Base-by-base conservation (phyloP, 495 filamentous ascomycete genomes). In the Hyaloscypha variabilis region DNA sequence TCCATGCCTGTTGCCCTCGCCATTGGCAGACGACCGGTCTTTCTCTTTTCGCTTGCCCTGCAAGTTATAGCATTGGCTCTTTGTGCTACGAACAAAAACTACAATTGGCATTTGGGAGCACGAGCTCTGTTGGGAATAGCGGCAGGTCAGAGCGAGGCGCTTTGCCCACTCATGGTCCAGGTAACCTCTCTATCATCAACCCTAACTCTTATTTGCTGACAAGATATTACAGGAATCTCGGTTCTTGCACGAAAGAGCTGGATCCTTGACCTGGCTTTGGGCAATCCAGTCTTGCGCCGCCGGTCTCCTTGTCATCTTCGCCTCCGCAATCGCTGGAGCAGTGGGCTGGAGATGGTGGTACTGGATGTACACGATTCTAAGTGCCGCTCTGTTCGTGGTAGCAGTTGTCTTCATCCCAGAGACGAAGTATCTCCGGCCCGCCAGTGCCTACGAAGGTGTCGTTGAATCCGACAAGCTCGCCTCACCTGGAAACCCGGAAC, bases 341-440 rank as follows among this genome's bases (percentile, higher is more conserved):
- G 5, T 50, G 34, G 59, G 59, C 14, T 61, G 59, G 59, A 49
- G 23, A 24, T 61, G 59, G 59, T 61, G 59, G 59, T 61, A 61
- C 21, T 36, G 59, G 5, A 24, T 61, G 3, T 61, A 50, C 39
- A 26, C n/a, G 6, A 61, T 61, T 8, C n/a, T 61, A 23, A 51
- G 25, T 26, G 21, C 11, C 8, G 19, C 30, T 36, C 13, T 61
- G 24, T 25, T 61, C 3, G 29, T 61, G 8, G 8, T 49, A 6
- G 8, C 36, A 6, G 25, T 61, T 29, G 8, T 61, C 13, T 51
- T 61, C 39, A 24, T 61, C 26, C 34, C 59, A 19, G 59, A 61
- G 39, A 26, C 59, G 3, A 11, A 26, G 28, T 61, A 50, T 23
- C 36, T 39, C 42, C 59, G 59, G 4, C 59, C 59, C 5, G 29